Percentiles rank a stretch among this genome's conserved stretches.
phyloP scores from a whole-genome alignment of 2,329 filamentous ascomycete genomes.

The Epichloe brachyelytri region DNA sequence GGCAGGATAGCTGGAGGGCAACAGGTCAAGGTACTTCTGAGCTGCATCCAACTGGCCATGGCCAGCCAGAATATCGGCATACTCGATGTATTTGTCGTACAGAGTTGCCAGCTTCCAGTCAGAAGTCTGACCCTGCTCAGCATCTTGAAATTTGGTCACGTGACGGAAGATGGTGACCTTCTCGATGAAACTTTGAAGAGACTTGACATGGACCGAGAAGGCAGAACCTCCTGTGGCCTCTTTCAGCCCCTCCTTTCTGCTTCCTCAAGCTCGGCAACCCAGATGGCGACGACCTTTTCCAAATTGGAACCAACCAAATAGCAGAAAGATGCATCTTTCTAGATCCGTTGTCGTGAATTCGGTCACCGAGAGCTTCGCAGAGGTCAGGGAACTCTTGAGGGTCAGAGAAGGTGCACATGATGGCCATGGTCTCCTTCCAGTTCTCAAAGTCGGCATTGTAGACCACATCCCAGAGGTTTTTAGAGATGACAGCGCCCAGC shows the following conservation, averaged over 20 bases:
- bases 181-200: constrained; percentile 88
- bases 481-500: constrained; percentile 80
- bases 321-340: constrained; percentile 89
- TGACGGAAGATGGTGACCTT: constrained; percentile 96
- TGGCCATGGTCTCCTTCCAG: constrained; percentile 97
- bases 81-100: constrained; percentile 94
- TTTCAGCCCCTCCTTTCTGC: constrained; percentile 62
- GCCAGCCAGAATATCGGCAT: constrained; percentile 85
- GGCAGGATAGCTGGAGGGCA: constrained; percentile 71
- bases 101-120: constrained; percentile 82
- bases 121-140: constrained; percentile 54
- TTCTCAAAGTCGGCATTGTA: constrained; percentile 86
- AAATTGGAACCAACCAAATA: constrained; percentile 92
- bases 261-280: constrained; percentile 82
- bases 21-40: constrained; percentile 79
- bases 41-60: constrained; percentile 80
- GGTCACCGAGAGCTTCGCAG: constrained; percentile 87
- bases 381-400: constrained; percentile 86
- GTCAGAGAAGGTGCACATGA: constrained; percentile 88
- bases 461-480: constrained; percentile 96
- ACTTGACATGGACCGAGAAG: constrained; percentile 83
- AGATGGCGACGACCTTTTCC: constrained; percentile 92
- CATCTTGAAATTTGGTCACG: constrained; percentile 81
- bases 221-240: constrained; percentile 59
- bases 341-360: constrained; percentile 64